phyloP scores from a whole-genome alignment of 371 early-diverging fungal genomes.

The Haplosporangium sp. region DNA sequence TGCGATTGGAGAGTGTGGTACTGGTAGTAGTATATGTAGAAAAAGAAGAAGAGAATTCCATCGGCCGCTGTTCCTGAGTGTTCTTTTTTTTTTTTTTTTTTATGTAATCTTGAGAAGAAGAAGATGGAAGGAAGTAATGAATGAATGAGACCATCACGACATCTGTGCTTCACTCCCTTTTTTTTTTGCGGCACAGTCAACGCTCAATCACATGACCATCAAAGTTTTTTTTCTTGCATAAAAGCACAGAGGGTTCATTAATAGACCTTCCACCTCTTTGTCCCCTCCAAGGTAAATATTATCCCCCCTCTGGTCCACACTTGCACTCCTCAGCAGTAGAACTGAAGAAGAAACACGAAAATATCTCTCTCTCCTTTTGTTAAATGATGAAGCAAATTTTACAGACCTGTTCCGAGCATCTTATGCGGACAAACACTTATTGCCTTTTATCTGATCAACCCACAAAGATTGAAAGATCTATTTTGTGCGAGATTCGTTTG shows the following conservation, averaged over 20 bases:
- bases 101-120: neutral
- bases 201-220: neutral
- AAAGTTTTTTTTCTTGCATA: neutral
- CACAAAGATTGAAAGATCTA: neutral
- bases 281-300: too few relatives aligned
- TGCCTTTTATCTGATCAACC: slow-evolving; percentile 39
- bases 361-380: neutral
- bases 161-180: neutral
- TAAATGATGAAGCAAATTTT: slow-evolving; percentile 51
- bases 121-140: neutral
- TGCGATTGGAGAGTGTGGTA: neutral
- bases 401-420: slow-evolving; percentile 51
- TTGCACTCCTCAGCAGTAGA: neutral
- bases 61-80: slow-evolving; percentile 17
- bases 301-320: neutral
- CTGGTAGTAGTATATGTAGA: slow-evolving; percentile 4
- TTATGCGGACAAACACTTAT: slow-evolving; percentile 47
- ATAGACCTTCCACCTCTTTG: too few relatives aligned
- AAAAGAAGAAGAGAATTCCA: slow-evolving; percentile 27
- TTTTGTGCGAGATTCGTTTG: neutral
- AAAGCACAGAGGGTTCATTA: too few relatives aligned
- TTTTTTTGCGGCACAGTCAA: neutral
- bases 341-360: neutral
- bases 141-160: neutral
- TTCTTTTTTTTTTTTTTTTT: neutral